Percentiles rank a stretch among this genome's conserved stretches.
Evolutionary conservation across 176 grass and related monocot species (phyloP).

Genomic region (Dactylis glomerata): DNA sequence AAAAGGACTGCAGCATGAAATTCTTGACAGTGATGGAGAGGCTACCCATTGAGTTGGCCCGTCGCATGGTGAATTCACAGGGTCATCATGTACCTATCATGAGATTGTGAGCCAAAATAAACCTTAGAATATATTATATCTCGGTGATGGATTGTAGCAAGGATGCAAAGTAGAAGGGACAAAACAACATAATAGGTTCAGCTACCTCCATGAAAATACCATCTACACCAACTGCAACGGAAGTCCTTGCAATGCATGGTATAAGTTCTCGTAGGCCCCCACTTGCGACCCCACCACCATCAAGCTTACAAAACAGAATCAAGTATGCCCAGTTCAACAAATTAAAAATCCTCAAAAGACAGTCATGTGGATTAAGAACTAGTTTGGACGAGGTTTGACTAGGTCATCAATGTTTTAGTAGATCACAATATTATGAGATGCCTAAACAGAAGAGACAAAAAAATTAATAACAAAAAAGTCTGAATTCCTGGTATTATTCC

Average conservation of each 20-base stretch:
- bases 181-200: background rate
- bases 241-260: constrained; percentile 89
- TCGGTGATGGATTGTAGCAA: background rate
- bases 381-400: background rate
- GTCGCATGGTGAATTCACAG: constrained; percentile 83
- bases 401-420: background rate
- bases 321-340: background rate
- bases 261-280: constrained; percentile 88
- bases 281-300: constrained; percentile 90
- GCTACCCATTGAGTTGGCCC: constrained; percentile 93
- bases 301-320: constrained; percentile 64
- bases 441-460: background rate
- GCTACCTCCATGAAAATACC: constrained; percentile 99
- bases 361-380: background rate
- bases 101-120: background rate
- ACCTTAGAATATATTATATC: background rate
- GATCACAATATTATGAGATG: background rate
- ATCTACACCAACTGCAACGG: constrained; percentile 90
- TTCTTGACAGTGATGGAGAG: background rate
- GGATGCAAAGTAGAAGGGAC: background rate
- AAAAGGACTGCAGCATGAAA: background rate
- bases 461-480: background rate
- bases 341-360: constrained; percentile 1
- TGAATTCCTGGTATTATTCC: background rate
- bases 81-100: constrained; percentile 82